Evolutionary conservation across 2,329 filamentous ascomycete genomes (phyloP).

Genomic region (Cercospora citrullina): DNA sequence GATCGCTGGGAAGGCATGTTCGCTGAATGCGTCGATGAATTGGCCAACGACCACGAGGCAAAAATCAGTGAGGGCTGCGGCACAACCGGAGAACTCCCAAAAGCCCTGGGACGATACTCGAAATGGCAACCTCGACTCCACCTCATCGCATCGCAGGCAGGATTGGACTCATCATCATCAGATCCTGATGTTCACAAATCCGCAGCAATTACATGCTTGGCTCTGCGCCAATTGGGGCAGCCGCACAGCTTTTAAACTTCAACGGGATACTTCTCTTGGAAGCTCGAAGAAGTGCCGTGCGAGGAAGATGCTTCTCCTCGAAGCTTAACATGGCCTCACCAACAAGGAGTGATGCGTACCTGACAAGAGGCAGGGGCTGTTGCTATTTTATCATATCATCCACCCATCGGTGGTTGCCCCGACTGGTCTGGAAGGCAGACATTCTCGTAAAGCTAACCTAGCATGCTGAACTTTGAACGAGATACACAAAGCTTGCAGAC

Average conservation of each 20-base stretch:
- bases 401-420: not conserved
- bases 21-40: not conserved
- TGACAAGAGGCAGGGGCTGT: not conserved
- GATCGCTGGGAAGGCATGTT: constrained; percentile 14
- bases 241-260: not conserved
- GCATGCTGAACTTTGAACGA: not conserved
- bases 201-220: not conserved
- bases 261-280: not conserved
- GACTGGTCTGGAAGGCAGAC: not conserved
- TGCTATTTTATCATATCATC: not conserved
- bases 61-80: not conserved
- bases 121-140: not conserved
- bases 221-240: not conserved
- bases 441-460: not conserved
- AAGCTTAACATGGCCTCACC: not conserved
- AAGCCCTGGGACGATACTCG: constrained; percentile 3
- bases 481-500: not conserved
- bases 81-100: not conserved
- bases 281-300: not conserved
- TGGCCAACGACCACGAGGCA: not conserved
- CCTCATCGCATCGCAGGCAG: not conserved
- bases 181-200: not conserved
- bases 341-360: not conserved
- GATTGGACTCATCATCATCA: not conserved
- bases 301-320: not conserved